Base-by-base conservation (phyloP, 306 rosid genomes). In the Abrus precatorius region DNA sequence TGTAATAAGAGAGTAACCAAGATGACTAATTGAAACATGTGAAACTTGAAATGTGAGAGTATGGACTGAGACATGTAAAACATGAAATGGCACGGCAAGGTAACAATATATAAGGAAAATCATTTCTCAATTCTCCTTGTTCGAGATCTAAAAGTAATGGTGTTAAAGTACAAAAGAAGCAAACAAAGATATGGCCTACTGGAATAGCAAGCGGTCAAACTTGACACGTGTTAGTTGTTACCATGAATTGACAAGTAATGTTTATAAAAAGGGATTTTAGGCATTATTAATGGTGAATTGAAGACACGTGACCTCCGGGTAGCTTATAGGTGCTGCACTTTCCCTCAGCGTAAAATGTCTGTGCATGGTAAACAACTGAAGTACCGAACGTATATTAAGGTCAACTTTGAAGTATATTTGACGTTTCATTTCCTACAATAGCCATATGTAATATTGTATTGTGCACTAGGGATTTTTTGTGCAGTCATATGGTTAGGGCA, bases 191-290 rank as follows among this genome's bases (percentile, higher is more conserved):
- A 44, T 50, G 43, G 28, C 70, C 29, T 27, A 3, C 3, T 27
- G 74, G 50, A 66, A 47, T 10, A 6, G 41, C 12, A 62, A 36
- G 52, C 14, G 1, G 1, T 47, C 44, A 28, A 62, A 75, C 60
- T 75, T 75, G 80, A 74, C 69, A 59, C 60, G 20, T 20, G 20
- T 20, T 20, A 20, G 20, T 10, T 30, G 74, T 53, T 6, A 53
- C 32, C 27, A 6, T 13, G 57, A 63, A 49, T 63, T 27, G 30
- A 50, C 41, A 14, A 62, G 20, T 62, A 49, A 27, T 29, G 56
- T 3, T 38, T 62, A 7, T 40, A 49, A 34, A 20, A 7, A 12
- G 36, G 13, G 20, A 13, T 49, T 70, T 20, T 48, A 33, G 52
- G 33, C 59, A 44, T 13, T 57, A 34, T 59, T 36, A 45, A 74